Conservation (phyloP, 768 basidiomycete species). For the Heimioporus sp. region DNA sequence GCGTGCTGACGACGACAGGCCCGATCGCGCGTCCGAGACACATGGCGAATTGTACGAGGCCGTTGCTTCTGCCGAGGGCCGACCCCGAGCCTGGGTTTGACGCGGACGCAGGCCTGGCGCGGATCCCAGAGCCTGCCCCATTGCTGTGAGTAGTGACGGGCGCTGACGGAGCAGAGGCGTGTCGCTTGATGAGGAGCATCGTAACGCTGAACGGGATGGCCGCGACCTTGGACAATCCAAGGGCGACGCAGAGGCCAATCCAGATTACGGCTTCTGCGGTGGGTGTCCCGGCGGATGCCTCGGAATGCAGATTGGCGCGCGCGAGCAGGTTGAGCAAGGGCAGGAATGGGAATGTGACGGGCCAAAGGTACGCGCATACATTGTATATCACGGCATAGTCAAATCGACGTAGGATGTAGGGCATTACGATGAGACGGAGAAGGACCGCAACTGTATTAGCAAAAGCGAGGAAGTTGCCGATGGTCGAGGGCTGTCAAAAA, state of each 20-base stretch:
- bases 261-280: constrained; percentile 36
- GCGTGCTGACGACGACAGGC: constrained; percentile 38
- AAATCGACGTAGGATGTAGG: constrained; percentile 22
- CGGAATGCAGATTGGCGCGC: neutral
- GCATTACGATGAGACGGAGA: constrained; percentile 50
- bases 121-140: neutral
- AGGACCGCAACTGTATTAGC: constrained; percentile 45
- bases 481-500: constrained; percentile 43
- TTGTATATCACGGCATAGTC: constrained; percentile 5
- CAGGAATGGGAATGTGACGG: neutral
- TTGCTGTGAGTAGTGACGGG: no score
- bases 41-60: constrained; percentile 56
- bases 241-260: constrained; percentile 42
- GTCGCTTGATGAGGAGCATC: constrained; percentile 56
- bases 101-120: no score
- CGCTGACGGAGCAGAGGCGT: constrained; percentile 34
- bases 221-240: constrained; percentile 34
- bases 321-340: constrained; percentile 5
- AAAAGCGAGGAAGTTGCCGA: constrained; percentile 53
- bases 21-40: constrained; percentile 50
- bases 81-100: neutral
- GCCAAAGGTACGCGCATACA: constrained; percentile 7
- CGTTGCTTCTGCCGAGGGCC: constrained; percentile 61
- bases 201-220: constrained; percentile 41
- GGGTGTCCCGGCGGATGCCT: neutral